Percentiles rank a stretch among this genome's conserved stretches.
phyloP scores from a whole-genome alignment of 495 filamentous ascomycete genomes.

The Penicillium lividum region DNA sequence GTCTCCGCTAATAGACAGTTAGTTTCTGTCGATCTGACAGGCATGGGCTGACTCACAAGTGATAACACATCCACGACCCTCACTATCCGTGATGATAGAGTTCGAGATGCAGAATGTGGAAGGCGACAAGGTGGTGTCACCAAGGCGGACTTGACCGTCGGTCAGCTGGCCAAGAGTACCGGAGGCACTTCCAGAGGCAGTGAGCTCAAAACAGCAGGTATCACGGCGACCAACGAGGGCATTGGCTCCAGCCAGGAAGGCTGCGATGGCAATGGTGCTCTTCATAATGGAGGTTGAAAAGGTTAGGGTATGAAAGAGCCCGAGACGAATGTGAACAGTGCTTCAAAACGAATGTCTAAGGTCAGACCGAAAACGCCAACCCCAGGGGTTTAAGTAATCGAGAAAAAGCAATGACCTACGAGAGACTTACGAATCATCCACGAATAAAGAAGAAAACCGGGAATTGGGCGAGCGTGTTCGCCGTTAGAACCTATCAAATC shows the following conservation, averaged over 20 bases:
- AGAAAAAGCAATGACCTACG: neutral
- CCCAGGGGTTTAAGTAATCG: neutral
- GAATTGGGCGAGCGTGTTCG: neutral
- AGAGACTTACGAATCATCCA: constrained; percentile 6
- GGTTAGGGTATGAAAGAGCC: neutral
- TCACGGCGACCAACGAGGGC: constrained; percentile 41
- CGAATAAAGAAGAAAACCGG: neutral
- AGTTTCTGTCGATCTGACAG: neutral
- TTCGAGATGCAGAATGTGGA: constrained; percentile 48
- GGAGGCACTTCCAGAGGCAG: constrained; percentile 45
- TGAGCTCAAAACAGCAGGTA: constrained; percentile 54
- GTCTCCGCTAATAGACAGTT: constrained; percentile 46
- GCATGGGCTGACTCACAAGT: constrained; percentile 41
- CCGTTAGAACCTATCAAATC: constrained; percentile 2
- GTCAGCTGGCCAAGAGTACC: constrained; percentile 53
- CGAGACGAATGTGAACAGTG: neutral
- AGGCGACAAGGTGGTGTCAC: constrained; percentile 38
- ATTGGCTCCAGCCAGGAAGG: constrained; percentile 40
- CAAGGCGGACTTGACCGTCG: constrained; percentile 57
- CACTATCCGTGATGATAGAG: constrained; percentile 54
- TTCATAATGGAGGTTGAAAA: constrained; percentile 29
- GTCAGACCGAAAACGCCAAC: neutral
- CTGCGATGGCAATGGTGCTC: constrained; percentile 34
- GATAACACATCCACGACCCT: constrained; percentile 58
- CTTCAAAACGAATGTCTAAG: neutral